phyloP scores from a whole-genome alignment of 2,329 filamentous ascomycete genomes.

The Fusarium tuaranense region DNA sequence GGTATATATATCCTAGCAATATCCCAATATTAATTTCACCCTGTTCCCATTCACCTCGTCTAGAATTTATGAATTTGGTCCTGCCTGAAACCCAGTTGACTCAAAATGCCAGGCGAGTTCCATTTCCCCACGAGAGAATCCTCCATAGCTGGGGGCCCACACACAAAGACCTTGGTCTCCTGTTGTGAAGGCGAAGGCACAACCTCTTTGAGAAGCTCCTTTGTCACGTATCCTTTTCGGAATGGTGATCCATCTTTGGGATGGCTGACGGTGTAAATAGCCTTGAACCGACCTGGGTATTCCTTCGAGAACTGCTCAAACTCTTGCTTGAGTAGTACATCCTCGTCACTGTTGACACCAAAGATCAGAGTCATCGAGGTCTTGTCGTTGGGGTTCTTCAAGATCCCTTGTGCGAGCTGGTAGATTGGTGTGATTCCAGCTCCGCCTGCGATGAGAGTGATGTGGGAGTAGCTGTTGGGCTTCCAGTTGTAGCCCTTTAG shows the following conservation, averaged over 20 bases:
- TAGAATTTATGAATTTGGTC: constrained; percentile 70
- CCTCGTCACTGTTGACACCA: constrained; percentile 73
- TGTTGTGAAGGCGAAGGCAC: constrained; percentile 46
- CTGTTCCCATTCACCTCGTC: background rate
- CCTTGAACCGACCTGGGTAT: constrained; percentile 67
- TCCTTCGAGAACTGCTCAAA: constrained; percentile 64
- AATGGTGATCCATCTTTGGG: constrained; percentile 55
- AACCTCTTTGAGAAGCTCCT: constrained; percentile 65
- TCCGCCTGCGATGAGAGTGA: constrained; percentile 78
- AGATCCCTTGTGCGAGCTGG: constrained; percentile 71
- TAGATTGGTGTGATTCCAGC: constrained; percentile 80
- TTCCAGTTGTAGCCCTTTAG: constrained; percentile 68
- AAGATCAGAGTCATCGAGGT: constrained; percentile 75
- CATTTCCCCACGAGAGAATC: constrained; percentile 62
- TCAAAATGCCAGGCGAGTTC: constrained; percentile 61
- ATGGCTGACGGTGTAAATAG: constrained; percentile 68
- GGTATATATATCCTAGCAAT: background rate
- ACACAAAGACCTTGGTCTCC: constrained; percentile 73
- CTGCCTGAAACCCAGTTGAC: constrained; percentile 67
- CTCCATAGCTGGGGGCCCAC: constrained; percentile 77
- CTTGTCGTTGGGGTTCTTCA: constrained; percentile 69
- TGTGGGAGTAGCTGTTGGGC: constrained; percentile 59
- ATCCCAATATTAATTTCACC: background rate
- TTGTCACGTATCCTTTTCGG: constrained; percentile 68
- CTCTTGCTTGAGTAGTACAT: constrained; percentile 68